These are phyloP conservation scores for Tephrocybe sp. DNA, from an alignment of 768 basidiomycete genomes.

Conservation along the genomic window DNA sequence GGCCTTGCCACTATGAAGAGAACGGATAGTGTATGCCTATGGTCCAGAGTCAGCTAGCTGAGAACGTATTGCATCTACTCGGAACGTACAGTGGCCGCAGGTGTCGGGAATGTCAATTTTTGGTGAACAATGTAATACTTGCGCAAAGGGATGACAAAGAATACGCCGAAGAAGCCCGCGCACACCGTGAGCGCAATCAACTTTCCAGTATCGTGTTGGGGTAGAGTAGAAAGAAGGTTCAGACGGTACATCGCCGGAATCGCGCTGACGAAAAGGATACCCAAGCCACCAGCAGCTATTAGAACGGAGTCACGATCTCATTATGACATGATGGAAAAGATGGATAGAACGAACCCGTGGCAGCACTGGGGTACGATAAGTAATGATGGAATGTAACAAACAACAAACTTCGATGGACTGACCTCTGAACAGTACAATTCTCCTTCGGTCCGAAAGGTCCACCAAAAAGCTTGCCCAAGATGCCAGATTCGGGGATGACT, in stretches of 20 bases:
- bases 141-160: constrained; percentile 65
- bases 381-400: background rate
- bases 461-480: constrained; percentile 45
- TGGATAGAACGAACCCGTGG: constrained; percentile 36
- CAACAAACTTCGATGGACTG: constrained; percentile 4
- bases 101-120: constrained; percentile 64
- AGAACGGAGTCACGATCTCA: background rate
- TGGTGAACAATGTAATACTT: constrained; percentile 64
- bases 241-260: constrained; percentile 64
- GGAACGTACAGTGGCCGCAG: constrained; percentile 53
- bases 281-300: constrained; percentile 54
- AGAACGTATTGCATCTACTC: background rate
- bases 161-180: constrained; percentile 61
- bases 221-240: constrained; percentile 42
- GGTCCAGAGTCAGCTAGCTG: background rate
- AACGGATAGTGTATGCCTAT: constrained; percentile 61
- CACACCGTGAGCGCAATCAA: constrained; percentile 55
- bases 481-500: constrained; percentile 44
- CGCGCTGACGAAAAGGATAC: constrained; percentile 59
- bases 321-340: constrained; percentile 16
- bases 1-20: constrained; percentile 50
- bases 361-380: constrained; percentile 35
- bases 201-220: constrained; percentile 52
- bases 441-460: constrained; percentile 67
- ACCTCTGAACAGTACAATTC: constrained; percentile 63